Evolutionary conservation across 805 yeast species (phyloP).

Genomic region (Teunomyces pallodes): DNA sequence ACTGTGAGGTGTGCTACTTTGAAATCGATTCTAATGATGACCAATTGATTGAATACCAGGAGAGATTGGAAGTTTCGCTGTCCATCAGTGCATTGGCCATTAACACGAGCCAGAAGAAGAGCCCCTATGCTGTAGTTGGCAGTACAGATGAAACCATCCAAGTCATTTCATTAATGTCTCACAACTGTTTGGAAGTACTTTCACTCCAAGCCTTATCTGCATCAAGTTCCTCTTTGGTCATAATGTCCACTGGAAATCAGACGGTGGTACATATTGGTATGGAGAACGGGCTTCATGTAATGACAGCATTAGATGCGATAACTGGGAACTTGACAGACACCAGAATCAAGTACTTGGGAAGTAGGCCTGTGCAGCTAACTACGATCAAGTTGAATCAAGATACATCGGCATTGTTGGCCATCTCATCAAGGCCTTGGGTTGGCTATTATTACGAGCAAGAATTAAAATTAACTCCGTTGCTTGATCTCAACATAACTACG

Average conservation of each 20-base stretch:
- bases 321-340: conserved; percentile 64
- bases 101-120: conserved; percentile 39
- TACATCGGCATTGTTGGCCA: conserved; percentile 28
- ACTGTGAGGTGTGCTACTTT: conserved; percentile 75
- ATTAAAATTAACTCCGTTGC: conserved; percentile 48
- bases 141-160: conserved; percentile 68
- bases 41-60: conserved; percentile 68
- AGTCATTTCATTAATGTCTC: conserved; percentile 60
- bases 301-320: conserved; percentile 53
- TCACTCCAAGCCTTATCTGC: conserved; percentile 68
- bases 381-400: conserved; percentile 17
- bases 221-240: conserved; percentile 24
- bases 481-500: conserved; percentile 38
- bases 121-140: conserved; percentile 67
- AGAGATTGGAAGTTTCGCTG: conserved; percentile 51
- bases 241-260: conserved; percentile 14
- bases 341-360: conserved; percentile 70
- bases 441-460: conserved; percentile 38
- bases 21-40: conserved; percentile 64
- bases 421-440: conserved; percentile 57
- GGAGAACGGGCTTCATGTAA: conserved; percentile 76
- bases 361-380: conserved; percentile 55
- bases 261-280: conserved; percentile 70
- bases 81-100: conserved; percentile 47
- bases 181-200: conserved; percentile 56